Evolutionary conservation across 371 early-diverging fungal genomes (phyloP).

Genomic region (Dichotomocladium elegans): DNA sequence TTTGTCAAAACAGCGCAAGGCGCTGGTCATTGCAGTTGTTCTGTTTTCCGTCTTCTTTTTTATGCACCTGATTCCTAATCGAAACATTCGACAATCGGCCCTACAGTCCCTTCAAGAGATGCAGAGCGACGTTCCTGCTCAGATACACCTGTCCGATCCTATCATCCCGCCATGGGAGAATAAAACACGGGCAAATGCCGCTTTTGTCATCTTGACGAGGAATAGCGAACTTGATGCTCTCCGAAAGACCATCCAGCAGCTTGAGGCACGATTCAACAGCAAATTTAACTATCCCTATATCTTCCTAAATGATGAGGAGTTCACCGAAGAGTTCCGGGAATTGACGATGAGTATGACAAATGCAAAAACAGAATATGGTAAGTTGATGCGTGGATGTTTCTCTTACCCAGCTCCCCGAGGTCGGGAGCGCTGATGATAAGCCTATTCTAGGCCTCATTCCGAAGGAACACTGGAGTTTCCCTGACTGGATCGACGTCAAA

Average conservation of each 20-base stretch:
- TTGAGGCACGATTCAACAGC: slow-evolving; percentile 84
- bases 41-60: not conserved
- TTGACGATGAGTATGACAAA: slow-evolving; percentile 40
- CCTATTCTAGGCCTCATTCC: slow-evolving; percentile 43
- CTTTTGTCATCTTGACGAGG: slow-evolving; percentile 63
- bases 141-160: not conserved
- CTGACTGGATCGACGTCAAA: slow-evolving; percentile 74
- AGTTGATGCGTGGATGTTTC: not conserved
- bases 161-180: slow-evolving; percentile 24
- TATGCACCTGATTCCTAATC: not conserved
- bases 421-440: not conserved
- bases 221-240: slow-evolving; percentile 78
- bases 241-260: slow-evolving; percentile 60
- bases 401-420: too few species aligned
- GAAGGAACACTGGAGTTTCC: slow-evolving; percentile 77
- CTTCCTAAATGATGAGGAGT: slow-evolving; percentile 78
- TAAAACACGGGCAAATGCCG: slow-evolving; percentile 45
- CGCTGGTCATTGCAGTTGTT: not conserved
- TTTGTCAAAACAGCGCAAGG: not conserved
- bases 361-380: slow-evolving; percentile 48
- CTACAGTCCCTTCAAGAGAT: not conserved
- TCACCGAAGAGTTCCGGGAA: slow-evolving; percentile 74
- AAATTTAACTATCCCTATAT: slow-evolving; percentile 88
- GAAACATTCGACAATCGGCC: not conserved
- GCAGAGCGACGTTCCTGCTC: not conserved